These are phyloP conservation scores for Brettanomyces custersianus DNA, from an alignment of 805 yeast species.

Conservation along the genomic window DNA sequence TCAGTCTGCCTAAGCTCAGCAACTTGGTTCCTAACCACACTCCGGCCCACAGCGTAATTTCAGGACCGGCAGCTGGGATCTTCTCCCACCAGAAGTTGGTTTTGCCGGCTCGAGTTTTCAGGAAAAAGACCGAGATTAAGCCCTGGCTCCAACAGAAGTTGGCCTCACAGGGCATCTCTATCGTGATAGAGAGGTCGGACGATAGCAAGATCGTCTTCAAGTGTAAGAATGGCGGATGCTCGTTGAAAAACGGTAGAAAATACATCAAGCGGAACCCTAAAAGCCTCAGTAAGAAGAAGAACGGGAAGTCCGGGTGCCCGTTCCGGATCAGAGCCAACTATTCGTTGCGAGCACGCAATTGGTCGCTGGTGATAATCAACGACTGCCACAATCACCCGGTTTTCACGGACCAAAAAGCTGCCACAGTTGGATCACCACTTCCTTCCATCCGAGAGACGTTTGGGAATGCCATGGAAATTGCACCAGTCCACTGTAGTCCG, in stretches of 20 bases:
- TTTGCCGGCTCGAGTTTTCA: slow-evolving; percentile 23
- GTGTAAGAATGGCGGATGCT: slow-evolving; percentile 35
- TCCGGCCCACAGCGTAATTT: neutral
- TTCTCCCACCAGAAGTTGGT: neutral
- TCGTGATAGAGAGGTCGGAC: slow-evolving; percentile 58
- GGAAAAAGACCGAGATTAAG: slow-evolving; percentile 41
- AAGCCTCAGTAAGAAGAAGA: neutral
- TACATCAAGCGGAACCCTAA: slow-evolving; percentile 9
- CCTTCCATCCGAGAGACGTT: too few species aligned
- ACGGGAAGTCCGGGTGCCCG: slow-evolving; percentile 33
- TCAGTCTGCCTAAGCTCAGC: neutral
- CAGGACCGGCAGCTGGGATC: neutral
- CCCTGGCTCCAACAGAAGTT: slow-evolving; percentile 51
- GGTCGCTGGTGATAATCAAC: slow-evolving; percentile 56
- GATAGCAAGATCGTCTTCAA: slow-evolving; percentile 51
- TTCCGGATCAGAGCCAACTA: slow-evolving; percentile 58
- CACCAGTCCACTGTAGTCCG: too few species aligned
- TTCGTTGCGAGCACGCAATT: slow-evolving; percentile 39
- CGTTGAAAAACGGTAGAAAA: slow-evolving; percentile 4
- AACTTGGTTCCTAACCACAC: slow-evolving; percentile 1
- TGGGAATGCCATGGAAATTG: too few species aligned
- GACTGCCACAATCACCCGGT: slow-evolving; percentile 51
- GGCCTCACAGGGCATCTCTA: slow-evolving; percentile 38
- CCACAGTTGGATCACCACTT: too few species aligned
- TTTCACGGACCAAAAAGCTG: too few species aligned